Percentiles rank a stretch among this genome's conserved stretches.
Conservation (phyloP, 257 asterid species). For the Lithospermum erythrorhizon region DNA sequence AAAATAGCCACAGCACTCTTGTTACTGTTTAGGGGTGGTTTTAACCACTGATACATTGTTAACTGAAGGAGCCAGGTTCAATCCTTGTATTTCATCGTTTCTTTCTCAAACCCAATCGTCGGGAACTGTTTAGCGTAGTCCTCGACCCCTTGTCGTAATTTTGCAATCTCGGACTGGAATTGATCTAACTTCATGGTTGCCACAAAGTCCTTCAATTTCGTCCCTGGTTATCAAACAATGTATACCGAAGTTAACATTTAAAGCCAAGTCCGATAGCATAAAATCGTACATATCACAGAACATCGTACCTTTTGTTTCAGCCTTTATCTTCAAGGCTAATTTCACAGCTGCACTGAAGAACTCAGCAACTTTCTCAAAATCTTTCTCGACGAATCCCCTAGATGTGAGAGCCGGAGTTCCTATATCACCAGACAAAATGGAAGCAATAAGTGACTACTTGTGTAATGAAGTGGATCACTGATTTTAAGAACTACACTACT, state of each 20-base stretch:
- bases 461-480: too few relatives aligned
- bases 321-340: conserved; percentile 75
- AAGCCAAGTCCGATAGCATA: too few relatives aligned
- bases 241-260: too few relatives aligned
- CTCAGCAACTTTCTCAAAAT: conserved; percentile 82
- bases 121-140: conserved; percentile 86
- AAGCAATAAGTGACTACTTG: too few relatives aligned
- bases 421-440: conserved; percentile 7
- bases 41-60: too few relatives aligned
- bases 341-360: conserved; percentile 79
- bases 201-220: conserved; percentile 88
- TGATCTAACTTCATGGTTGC: conserved; percentile 21
- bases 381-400: conserved; percentile 72
- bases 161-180: conserved; percentile 40
- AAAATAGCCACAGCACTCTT: too few relatives aligned
- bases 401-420: conserved; percentile 98
- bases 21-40: too few relatives aligned
- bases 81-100: conserved; percentile 61
- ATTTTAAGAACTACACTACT: too few relatives aligned
- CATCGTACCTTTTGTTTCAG: conserved; percentile 57
- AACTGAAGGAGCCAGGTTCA: too few relatives aligned
- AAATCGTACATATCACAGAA: not conserved
- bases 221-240: conserved; percentile 30
- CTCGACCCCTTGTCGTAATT: conserved; percentile 59
- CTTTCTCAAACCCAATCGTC: conserved; percentile 80